These are phyloP conservation scores for Mrakiaceae sp. DNA, from an alignment of 1,284 basidiomycete species.

Conservation along the genomic window DNA sequence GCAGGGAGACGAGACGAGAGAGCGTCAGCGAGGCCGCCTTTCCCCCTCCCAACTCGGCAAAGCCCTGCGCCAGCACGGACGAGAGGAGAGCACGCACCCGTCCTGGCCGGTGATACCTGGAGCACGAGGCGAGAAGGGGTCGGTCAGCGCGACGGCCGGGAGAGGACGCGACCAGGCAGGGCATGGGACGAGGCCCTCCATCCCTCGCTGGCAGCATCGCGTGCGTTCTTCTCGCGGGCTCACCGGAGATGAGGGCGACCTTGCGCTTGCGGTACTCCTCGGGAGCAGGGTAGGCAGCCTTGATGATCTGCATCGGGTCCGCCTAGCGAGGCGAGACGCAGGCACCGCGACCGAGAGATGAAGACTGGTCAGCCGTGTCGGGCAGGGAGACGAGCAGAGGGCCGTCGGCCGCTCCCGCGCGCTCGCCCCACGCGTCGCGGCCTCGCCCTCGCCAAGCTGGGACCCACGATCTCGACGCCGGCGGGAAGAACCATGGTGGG, in stretches of 20 bases:
- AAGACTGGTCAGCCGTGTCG: too few relatives aligned
- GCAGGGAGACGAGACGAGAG: background rate
- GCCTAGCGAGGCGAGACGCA: background rate
- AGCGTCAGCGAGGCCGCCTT: too few relatives aligned
- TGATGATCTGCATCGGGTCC: constrained; percentile 11
- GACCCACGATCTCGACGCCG: too few relatives aligned
- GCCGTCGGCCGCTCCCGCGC: too few relatives aligned
- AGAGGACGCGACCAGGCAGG: background rate
- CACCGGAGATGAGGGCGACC: constrained; percentile 78
- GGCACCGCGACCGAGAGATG: too few relatives aligned
- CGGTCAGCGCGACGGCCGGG: background rate
- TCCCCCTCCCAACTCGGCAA: background rate
- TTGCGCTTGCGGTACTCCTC: constrained; percentile 60
- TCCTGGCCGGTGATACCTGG: constrained; percentile 84
- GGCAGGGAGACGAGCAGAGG: too few relatives aligned
- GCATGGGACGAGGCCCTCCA: background rate
- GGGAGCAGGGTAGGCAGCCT: constrained; percentile 14
- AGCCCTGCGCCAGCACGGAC: background rate
- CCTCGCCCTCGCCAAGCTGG: too few relatives aligned
- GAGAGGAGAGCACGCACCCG: constrained; percentile 46
- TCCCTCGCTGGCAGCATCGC: constrained; percentile 1
- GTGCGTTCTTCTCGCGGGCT: constrained; percentile 20
- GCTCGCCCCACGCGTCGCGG: too few relatives aligned
- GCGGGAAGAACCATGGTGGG: too few relatives aligned
- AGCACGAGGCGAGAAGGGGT: background rate